Percentiles rank a stretch among this genome's conserved stretches.
Conservation (phyloP, 352 stramenopile species). For the Globisporangium nagaii region DNA sequence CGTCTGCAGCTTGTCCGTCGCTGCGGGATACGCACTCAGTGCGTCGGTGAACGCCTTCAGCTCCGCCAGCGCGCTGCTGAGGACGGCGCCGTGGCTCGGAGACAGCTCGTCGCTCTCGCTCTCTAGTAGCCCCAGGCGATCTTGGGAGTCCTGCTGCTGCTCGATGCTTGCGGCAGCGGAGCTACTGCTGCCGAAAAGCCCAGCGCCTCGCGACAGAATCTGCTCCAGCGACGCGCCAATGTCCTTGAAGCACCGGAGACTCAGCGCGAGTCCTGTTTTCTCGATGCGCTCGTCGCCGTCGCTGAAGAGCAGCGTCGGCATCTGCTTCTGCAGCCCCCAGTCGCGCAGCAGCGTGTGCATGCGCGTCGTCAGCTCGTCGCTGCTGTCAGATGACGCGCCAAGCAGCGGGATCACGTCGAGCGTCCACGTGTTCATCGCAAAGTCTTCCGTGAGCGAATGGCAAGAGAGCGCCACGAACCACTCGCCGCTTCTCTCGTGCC, state of each 20-base stretch:
- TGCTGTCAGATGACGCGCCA: neutral
- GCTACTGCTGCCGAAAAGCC: neutral
- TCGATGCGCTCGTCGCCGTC: slow-evolving; percentile 5
- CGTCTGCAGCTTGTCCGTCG: slow-evolving; percentile 2
- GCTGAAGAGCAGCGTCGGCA: slow-evolving; percentile 13
- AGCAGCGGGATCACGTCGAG: slow-evolving; percentile 23
- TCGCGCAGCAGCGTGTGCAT: slow-evolving; percentile 14
- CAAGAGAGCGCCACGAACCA: slow-evolving; percentile 18
- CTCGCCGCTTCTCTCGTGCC: neutral
- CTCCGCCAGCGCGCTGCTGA: neutral
- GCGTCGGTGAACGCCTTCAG: neutral
- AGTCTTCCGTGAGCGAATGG: slow-evolving; percentile 25
- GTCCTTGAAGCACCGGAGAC: slow-evolving; percentile 14
- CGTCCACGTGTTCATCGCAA: slow-evolving; percentile 15
- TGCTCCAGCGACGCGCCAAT: slow-evolving; percentile 13
- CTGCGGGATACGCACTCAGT: neutral
- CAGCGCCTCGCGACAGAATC: neutral
- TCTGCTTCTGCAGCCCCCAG: slow-evolving; percentile 15
- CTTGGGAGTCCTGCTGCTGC: neutral
- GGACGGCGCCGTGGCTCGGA: neutral
- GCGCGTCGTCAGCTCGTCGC: slow-evolving; percentile 2
- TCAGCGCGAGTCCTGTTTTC: neutral
- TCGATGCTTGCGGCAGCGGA: neutral
- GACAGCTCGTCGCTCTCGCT: neutral
- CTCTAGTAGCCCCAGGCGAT: neutral